These are phyloP conservation scores for Hypoxylon rickii DNA, from an alignment of 495 filamentous ascomycete species.

Conservation along the genomic window DNA sequence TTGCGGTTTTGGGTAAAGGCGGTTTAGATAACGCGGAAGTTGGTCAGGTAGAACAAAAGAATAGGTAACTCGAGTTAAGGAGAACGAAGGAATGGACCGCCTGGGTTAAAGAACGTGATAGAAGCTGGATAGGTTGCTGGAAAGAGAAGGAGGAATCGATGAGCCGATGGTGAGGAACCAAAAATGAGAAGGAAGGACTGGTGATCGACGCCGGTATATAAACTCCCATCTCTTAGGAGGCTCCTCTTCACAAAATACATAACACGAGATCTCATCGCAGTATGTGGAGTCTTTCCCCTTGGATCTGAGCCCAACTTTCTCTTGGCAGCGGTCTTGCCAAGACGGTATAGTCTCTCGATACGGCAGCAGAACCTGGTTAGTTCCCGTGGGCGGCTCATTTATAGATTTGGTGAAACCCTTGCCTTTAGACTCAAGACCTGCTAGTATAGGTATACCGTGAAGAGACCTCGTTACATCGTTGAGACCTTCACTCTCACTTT, in stretches of 20 bases:
- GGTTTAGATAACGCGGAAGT: not conserved
- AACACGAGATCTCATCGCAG: constrained; percentile 3
- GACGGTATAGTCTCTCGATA: constrained; percentile 14
- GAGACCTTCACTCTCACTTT: not conserved
- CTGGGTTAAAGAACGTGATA: constrained; percentile 4
- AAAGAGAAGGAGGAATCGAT: not conserved
- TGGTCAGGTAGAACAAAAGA: not conserved
- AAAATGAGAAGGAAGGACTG: not conserved
- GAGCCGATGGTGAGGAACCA: not conserved
- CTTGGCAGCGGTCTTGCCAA: constrained; percentile 18
- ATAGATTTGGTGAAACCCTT: not conserved
- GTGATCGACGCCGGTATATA: not conserved
- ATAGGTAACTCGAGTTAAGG: no score
- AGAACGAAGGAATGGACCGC: not conserved
- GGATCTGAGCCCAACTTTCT: not conserved
- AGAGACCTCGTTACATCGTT: not conserved
- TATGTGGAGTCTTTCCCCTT: not conserved
- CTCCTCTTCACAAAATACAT: not conserved
- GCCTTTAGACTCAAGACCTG: not conserved
- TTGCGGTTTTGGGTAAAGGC: not conserved
- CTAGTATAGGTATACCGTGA: not conserved
- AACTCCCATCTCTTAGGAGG: not conserved
- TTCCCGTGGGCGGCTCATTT: not conserved
- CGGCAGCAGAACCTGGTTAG: not conserved
- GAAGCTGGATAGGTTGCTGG: not conserved